Percentiles rank a stretch among this genome's conserved stretches.
phyloP scores from a whole-genome alignment of 2,329 filamentous ascomycete species.

The Colletotrichum sp. region DNA sequence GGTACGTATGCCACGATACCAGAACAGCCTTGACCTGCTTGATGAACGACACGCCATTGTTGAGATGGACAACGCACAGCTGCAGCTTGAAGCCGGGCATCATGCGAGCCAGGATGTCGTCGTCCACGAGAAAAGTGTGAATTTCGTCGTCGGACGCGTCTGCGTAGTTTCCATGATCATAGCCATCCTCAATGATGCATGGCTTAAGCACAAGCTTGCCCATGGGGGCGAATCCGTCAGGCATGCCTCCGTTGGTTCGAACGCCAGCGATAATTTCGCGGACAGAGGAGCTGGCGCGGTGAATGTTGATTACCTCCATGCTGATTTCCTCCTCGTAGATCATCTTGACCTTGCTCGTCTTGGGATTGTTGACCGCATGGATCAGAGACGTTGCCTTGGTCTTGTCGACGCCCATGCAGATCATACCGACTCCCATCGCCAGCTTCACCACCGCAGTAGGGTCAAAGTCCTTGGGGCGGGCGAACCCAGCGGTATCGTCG shows the following conservation, averaged over 20 bases:
- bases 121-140: constrained; percentile 71
- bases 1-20: constrained; percentile 67
- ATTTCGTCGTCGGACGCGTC: background rate
- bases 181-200: constrained; percentile 53
- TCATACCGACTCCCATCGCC: constrained; percentile 42
- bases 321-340: constrained; percentile 55
- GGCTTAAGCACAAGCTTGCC: constrained; percentile 51
- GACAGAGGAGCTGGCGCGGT: constrained; percentile 45
- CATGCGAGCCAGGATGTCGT: constrained; percentile 55
- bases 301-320: constrained; percentile 65
- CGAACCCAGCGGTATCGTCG: constrained; percentile 28
- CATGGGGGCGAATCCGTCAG: constrained; percentile 41
- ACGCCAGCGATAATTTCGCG: constrained; percentile 46
- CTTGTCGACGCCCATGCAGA: background rate
- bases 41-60: constrained; percentile 70
- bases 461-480: constrained; percentile 43
- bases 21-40: constrained; percentile 60
- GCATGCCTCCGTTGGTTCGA: constrained; percentile 32
- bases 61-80: constrained; percentile 59
- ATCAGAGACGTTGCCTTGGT: background rate
- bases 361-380: background rate
- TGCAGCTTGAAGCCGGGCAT: constrained; percentile 70
- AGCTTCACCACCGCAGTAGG: constrained; percentile 48
- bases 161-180: constrained; percentile 36
- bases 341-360: constrained; percentile 34